Evolutionary conservation across 169 alveolate species (phyloP), one percentile per base, ranked within the genome.

Genomic region (Perkinsus olseni): DNA sequence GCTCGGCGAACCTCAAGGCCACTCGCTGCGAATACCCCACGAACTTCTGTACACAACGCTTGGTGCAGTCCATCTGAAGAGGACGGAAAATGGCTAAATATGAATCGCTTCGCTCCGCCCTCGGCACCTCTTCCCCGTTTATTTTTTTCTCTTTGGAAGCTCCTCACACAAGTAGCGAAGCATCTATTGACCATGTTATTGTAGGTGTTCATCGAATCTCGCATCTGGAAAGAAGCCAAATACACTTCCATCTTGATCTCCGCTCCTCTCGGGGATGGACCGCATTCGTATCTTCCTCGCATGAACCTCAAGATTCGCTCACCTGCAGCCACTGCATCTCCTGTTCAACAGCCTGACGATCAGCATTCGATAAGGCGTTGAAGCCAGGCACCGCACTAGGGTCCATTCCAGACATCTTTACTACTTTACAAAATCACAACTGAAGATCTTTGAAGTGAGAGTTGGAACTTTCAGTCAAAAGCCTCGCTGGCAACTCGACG

Each of bases 191-290:
- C 96, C 92, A 95, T 38, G 62, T 91, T 91, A 94, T 95, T 95
- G 95, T 95, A 95, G 4, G 96, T 95, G 93, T 94, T 94, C 96
- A 95, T 94, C 94, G 93, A 92, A 74, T 95, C 96, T 74, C 93
- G 93, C 28, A 94, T 74, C 92, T 94, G 95, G 38, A 94, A 45
- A 17, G 17, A 45, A 45, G 17, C n/a, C n/a, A n/a, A n/a, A n/a
- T n/a, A n/a, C n/a, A n/a, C n/a, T n/a, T n/a, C n/a, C n/a, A n/a
- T n/a, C n/a, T n/a, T n/a, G n/a, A n/a, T n/a, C n/a, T n/a, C n/a
- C n/a, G n/a, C n/a, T n/a, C n/a, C n/a, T n/a, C n/a, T n/a, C n/a
- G n/a, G n/a, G n/a, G n/a, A n/a, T n/a, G n/a, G n/a, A n/a, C n/a
- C n/a, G n/a, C n/a, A n/a, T n/a, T n/a, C n/a, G n/a, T n/a, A n/a